These are phyloP conservation scores for Solanum piurae DNA, from an alignment of 257 asterid species.

Conservation along the genomic window DNA sequence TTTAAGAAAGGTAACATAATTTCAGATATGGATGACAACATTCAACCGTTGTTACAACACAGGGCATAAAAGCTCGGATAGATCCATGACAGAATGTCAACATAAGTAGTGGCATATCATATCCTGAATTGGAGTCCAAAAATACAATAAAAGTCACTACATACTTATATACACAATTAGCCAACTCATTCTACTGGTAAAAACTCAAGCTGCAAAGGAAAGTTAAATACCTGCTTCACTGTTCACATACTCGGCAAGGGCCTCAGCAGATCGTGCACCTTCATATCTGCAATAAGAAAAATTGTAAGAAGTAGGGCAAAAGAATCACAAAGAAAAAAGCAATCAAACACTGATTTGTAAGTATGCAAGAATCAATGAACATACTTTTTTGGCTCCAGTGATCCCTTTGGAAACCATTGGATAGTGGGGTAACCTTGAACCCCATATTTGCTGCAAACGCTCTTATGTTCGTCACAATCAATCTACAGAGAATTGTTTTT, in stretches of 20 bases:
- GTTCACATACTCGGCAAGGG: slow-evolving; percentile 74
- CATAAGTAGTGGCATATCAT: background rate
- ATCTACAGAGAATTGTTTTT: slow-evolving; percentile 34
- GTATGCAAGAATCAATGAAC: slow-evolving; percentile 4
- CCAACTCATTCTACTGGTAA: background rate
- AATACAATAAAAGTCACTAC: background rate
- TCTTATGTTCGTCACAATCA: slow-evolving; percentile 92
- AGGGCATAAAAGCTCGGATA: background rate
- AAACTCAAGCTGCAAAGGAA: background rate
- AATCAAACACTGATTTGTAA: background rate
- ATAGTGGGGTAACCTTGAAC: slow-evolving; percentile 93
- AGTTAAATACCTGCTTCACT: slow-evolving; percentile 58
- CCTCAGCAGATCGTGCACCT: slow-evolving; percentile 71
- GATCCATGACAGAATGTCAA: background rate
- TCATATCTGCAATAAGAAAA: slow-evolving; percentile 45
- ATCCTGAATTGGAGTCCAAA: background rate
- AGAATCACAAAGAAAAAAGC: background rate
- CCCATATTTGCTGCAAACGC: slow-evolving; percentile 67
- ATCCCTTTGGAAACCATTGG: slow-evolving; percentile 94
- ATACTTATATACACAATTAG: background rate
- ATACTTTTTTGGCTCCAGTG: slow-evolving; percentile 81
- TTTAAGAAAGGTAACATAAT: background rate
- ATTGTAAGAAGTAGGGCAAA: background rate
- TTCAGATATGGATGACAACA: background rate
- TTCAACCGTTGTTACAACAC: background rate